phyloP scores from a whole-genome alignment of 176 grass and related monocot species.

The Aegilops longissima region DNA sequence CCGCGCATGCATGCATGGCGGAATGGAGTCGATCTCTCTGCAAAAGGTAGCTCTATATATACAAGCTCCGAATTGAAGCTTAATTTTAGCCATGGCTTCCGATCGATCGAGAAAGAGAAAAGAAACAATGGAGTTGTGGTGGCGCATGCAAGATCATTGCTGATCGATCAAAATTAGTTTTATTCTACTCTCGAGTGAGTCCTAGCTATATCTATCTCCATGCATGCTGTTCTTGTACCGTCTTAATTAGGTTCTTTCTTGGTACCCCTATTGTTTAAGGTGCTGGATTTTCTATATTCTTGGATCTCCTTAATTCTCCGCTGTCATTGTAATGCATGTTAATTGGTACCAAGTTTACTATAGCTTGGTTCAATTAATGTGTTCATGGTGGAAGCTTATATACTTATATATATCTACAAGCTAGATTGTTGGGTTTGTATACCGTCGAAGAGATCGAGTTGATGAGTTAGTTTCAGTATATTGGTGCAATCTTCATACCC shows the following conservation, averaged over 20 bases:
- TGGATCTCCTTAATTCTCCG: conserved; percentile 4
- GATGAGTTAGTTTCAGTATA: neutral
- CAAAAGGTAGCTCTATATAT: conserved; percentile 44
- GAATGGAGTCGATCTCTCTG: neutral
- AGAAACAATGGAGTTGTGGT: conserved; percentile 36
- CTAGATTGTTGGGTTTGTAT: neutral
- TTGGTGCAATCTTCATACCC: neutral
- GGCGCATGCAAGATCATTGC: conserved; percentile 31
- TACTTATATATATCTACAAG: conserved; percentile 18
- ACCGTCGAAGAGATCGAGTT: too few relatives aligned
- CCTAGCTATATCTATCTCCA: conserved; percentile 11
- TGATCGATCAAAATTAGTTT: conserved; percentile 1
- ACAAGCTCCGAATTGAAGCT: conserved; percentile 67
- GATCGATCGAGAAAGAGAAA: conserved; percentile 30
- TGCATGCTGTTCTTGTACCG: conserved; percentile 19
- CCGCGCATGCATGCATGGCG: neutral
- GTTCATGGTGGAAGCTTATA: conserved; percentile 27
- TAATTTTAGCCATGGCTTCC: conserved; percentile 78
- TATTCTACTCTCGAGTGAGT: conserved; percentile 22
- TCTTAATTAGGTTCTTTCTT: conserved; percentile 15
- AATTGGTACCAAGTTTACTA: conserved; percentile 23
- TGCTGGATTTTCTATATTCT: conserved; percentile 40
- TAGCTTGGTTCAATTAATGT: conserved; percentile 32
- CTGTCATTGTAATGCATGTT: conserved; percentile 29
- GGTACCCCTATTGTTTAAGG: neutral